Evolutionary conservation across 495 filamentous ascomycete genomes (phyloP), one percentile per base, ranked within the genome.

Genomic region (Hyaloscypha hepaticicola): DNA sequence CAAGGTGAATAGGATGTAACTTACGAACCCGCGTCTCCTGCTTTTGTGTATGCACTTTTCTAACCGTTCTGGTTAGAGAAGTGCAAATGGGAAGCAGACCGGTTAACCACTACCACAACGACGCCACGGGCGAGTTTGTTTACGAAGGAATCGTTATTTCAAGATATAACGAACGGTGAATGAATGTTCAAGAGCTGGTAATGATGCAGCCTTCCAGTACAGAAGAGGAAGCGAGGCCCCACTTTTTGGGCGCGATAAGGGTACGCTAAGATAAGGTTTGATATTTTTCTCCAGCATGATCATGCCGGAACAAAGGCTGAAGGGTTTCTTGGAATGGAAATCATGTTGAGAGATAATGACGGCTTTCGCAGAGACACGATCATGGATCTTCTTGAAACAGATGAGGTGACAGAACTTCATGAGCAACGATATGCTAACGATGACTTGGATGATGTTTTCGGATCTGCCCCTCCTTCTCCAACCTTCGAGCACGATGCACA

Each of bases 71-170:
- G 19, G 38, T 45, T 6, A 53, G 50, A 53, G 9, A 53, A 41
- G 21, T 11, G 21, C n/a, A 22, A 26, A 27, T 71, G 69, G 69
- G 69, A 68, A 71, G 66, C 62, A 63, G 69, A 71, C 66, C 22
- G 63, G 69, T 70, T 70, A 70, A 70, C 69, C 69, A 70, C 68
- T 69, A 69, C 68, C 67, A 61, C 56, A 64, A 66, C 45, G 22
- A 59, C 28, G 61, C 64, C 28, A 49, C 41, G n/a, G n/a, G n/a
- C n/a, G n/a, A n/a, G n/a, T n/a, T n/a, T n/a, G n/a, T n/a, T n/a
- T n/a, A n/a, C n/a, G n/a, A n/a, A n/a, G n/a, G n/a, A n/a, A n/a
- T n/a, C n/a, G n/a, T 49, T 61, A 61, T 61, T 59, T 58, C 11
- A 27, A 41, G 26, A 45, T 51, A 51, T 60, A 58, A 51, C n/a